Base-by-base conservation (phyloP, 305 asterid species). In the Plantago coronopus region DNA sequence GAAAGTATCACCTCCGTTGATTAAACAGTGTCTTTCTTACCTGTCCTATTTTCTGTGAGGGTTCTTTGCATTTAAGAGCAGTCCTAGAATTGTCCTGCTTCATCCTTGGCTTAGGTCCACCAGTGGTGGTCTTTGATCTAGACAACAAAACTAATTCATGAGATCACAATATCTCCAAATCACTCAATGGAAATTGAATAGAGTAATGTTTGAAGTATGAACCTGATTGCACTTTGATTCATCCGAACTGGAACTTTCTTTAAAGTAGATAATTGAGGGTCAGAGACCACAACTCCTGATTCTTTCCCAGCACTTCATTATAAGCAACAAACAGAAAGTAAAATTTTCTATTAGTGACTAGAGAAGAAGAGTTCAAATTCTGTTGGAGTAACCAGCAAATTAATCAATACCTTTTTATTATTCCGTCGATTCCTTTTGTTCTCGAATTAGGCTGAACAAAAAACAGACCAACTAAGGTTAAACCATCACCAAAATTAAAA, bases 41-140 rank as follows among this genome's bases (percentile, higher is more conserved):
- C 89, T 88, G 82, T 76, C 79, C 81, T 69, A 86, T 80, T 71
- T 69, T 83, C 73, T 68, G 84, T 3, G 86, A 81, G 1, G 74
- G 81, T 57, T 67, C 81, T 18, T 79, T 75, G 69, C 86, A 76
- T 72, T 69, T 82, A 61, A 75, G 75, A 59, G 64, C 67, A 64
- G 78, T 61, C 68, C 66, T 57, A n/a, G 82, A 68, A 42, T 53
- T 58, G 20, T 67, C 83, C 66, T 67, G 89, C 68, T 68, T 84
- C 53, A 46, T 25, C 51, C 63, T 40, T 58, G 72, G 72, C 54
- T 67, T 69, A 60, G 71, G 40, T 59, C 62, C 57, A 73, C 58
- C 62, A 11, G 51, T 65, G 20, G 74, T 62, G 48, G 62, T 69
- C 63, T 64, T 76, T 65, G 56, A 61, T 81, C 94, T 86, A 63